A percentile compares a stretch with the other conserved stretches of the same genome.
These are phyloP conservation scores for Fusarium oxysporum DNA, from an alignment of 2,329 filamentous ascomycete genomes.

Conservation along the genomic window DNA sequence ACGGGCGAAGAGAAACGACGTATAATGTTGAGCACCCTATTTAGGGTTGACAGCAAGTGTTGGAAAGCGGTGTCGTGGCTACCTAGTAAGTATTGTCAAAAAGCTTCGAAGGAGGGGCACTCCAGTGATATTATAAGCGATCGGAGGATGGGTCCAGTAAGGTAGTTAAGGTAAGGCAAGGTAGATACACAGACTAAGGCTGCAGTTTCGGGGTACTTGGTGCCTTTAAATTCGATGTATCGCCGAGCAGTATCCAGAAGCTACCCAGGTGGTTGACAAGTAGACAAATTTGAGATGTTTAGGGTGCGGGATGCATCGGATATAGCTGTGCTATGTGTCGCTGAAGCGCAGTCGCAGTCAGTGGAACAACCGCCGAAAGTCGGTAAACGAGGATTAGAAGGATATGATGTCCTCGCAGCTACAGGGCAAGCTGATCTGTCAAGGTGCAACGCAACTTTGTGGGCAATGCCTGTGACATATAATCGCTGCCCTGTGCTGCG, in stretches of 20 bases:
- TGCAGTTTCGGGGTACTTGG: not conserved
- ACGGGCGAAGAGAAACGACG: not conserved
- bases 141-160: constrained; percentile 1
- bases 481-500: constrained; percentile 39
- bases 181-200: not conserved
- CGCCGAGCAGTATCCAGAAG: not conserved
- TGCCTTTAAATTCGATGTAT: not conserved
- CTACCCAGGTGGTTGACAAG: not conserved
- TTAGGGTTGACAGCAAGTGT: not conserved
- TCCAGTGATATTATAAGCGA: constrained; percentile 1
- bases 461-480: constrained; percentile 24
- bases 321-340: constrained; percentile 2
- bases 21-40: not conserved
- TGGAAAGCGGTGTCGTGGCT: constrained; percentile 9
- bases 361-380: not conserved
- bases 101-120: constrained; percentile 16
- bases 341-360: not conserved
- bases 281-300: not conserved
- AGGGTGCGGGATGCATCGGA: not conserved
- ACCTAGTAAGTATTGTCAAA: not conserved
- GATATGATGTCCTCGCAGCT: constrained; percentile 32
- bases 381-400: not conserved
- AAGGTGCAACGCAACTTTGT: constrained; percentile 11
- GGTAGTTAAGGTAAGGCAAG: not conserved
- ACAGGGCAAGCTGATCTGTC: constrained; percentile 34